Evolutionary conservation across 1,139 yeast species (phyloP), one percentile per base, ranked within the genome.

Genomic region (Eremothecium cymbalariae): DNA sequence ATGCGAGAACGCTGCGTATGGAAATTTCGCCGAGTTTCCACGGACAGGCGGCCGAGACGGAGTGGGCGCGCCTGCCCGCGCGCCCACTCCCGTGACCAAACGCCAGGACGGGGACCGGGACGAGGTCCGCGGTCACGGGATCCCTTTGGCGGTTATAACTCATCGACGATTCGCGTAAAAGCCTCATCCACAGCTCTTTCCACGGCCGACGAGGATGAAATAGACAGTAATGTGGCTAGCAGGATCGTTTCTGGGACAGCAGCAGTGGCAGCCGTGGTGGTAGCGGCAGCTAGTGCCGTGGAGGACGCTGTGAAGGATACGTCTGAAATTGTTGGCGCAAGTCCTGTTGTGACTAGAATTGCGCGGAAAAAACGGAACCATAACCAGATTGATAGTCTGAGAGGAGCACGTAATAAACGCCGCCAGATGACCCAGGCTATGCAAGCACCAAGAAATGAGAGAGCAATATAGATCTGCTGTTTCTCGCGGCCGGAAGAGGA

Each of bases 381-480:
- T 3, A 73, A 48, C 74, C 77, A 73, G 20, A 73, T 46, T 12
- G 65, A 46, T n/a, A 74, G 47, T 45, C 57, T 63, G 1, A 70
- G 62, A 0, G 82, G 82, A 7, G 64, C 43, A 45, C 67, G 65
- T 40, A 75, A 60, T 1, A 74, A 54, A 42, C 82, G 61, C 34
- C 74, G 55, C 75, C 78, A 75, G 2, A 74, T 44, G 1, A 75
- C 75, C 74, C 78, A 72, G 0, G 62, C 49, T 30, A 75, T 64
- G 42, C 76, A 70, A 2, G 65, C 34, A 4, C 61, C 48, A 32
- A 75, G 64, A 44, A 75, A 74, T 2, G 67, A 69, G 11, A 74
- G 50, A 4, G 77, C 65, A 33, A 67, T 41, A 45, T 74, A 73
- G 29, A 76, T 74, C 35, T 73, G 59, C 39, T 68, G 63, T 44